phyloP scores from a whole-genome alignment of 768 basidiomycete genomes.

The Termitomyces sp. region DNA sequence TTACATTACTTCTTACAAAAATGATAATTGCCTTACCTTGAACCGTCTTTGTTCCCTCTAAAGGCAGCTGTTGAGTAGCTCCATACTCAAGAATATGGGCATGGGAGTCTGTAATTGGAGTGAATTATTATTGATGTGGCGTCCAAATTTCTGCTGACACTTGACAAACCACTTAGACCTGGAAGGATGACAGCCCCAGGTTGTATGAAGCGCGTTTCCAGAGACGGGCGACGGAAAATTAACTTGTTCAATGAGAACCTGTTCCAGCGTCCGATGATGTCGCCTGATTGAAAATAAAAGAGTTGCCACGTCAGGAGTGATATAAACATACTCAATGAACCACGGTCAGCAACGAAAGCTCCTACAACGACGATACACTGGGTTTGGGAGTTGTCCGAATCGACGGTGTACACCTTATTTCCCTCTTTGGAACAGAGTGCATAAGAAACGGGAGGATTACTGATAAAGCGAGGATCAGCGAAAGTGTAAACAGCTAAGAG shows the following conservation, averaged over 20 bases:
- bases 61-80: slow-evolving; percentile 52
- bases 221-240: slow-evolving; percentile 16
- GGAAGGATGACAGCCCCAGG: slow-evolving; percentile 62
- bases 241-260: slow-evolving; percentile 15
- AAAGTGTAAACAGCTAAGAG: slow-evolving; percentile 9
- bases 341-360: slow-evolving; percentile 44
- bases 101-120: slow-evolving; percentile 57
- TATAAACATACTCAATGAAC: slow-evolving; percentile 44
- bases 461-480: slow-evolving; percentile 4
- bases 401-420: slow-evolving; percentile 61
- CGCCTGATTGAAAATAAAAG: slow-evolving; percentile 23
- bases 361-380: slow-evolving; percentile 62
- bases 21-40: slow-evolving; percentile 33
- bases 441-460: slow-evolving; percentile 26
- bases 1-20: neutral
- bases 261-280: slow-evolving; percentile 36
- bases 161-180: slow-evolving; percentile 60
- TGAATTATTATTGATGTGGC: slow-evolving; percentile 5
- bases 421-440: slow-evolving; percentile 57
- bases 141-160: neutral
- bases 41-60: slow-evolving; percentile 56
- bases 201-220: slow-evolving; percentile 43
- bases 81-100: slow-evolving; percentile 78
- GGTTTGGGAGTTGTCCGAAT: slow-evolving; percentile 39
- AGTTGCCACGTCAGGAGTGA: neutral